A percentile compares a stretch with the other conserved stretches of the same genome.
Conservation (phyloP, 2,329 filamentous ascomycete species). For the Esteya vermicola region DNA sequence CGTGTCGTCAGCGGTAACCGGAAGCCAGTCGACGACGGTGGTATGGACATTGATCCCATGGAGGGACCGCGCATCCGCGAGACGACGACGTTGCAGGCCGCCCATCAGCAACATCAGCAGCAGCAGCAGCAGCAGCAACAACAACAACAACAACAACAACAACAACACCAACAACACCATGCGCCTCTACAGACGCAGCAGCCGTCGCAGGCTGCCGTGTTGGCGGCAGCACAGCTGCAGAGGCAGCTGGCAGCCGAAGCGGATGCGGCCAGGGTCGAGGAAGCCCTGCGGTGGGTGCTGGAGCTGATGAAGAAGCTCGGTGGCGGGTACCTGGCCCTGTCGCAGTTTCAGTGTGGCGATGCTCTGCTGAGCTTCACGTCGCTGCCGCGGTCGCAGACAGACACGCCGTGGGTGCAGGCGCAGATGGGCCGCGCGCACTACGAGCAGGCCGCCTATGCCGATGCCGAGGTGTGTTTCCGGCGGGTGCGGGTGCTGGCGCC, state of each 20-base stretch:
- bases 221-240: constrained; percentile 12
- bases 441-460: constrained; percentile 72
- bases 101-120: constrained; percentile 2
- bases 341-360: constrained; percentile 64
- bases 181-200: neutral
- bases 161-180: neutral
- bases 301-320: constrained; percentile 74
- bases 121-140: neutral
- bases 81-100: constrained; percentile 1
- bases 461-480: constrained; percentile 77
- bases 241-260: constrained; percentile 26
- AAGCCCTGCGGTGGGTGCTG: constrained; percentile 62
- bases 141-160: constrained; percentile 7
- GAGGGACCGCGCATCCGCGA: constrained; percentile 26
- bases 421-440: constrained; percentile 86
- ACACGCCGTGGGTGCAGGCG: constrained; percentile 85
- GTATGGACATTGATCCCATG: constrained; percentile 54
- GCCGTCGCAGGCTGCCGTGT: neutral
- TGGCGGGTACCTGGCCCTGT: constrained; percentile 62
- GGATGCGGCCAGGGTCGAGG: constrained; percentile 53
- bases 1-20: constrained; percentile 83
- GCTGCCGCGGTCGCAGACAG: constrained; percentile 61
- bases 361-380: constrained; percentile 61
- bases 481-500: constrained; percentile 68
- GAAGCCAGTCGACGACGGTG: constrained; percentile 55